phyloP scores from a whole-genome alignment of 768 basidiomycete genomes.

The Leccinum ochraceum region DNA sequence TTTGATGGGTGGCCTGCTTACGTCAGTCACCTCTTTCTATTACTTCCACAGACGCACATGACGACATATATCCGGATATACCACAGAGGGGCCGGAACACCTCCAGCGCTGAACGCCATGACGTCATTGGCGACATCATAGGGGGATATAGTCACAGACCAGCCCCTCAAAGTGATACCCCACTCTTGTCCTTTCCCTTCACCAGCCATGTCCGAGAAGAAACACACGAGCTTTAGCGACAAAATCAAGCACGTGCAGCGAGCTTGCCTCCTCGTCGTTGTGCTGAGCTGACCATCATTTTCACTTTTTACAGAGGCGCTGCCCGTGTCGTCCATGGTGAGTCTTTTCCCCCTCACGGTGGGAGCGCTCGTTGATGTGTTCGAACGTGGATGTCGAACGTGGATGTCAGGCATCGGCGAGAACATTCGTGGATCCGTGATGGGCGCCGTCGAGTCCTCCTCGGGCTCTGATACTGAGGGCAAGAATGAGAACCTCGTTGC shows the following conservation, averaged over 20 bases:
- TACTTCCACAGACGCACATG: conserved; percentile 17
- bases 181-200: background rate
- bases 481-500: conserved; percentile 38
- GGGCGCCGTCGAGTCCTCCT: conserved; percentile 39
- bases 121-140: conserved; percentile 17
- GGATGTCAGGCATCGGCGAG: conserved; percentile 43
- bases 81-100: conserved; percentile 5
- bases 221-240: conserved; percentile 6
- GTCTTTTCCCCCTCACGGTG: background rate
- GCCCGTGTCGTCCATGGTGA: conserved; percentile 39
- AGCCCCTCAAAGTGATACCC: background rate
- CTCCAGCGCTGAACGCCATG: conserved; percentile 8
- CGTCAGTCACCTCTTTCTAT: background rate
- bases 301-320: conserved; percentile 32
- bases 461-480: conserved; percentile 22
- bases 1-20: background rate
- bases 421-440: conserved; percentile 45
- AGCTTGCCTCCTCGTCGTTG: background rate
- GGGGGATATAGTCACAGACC: background rate
- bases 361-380: conserved; percentile 3
- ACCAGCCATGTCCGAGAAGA: conserved; percentile 3
- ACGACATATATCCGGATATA: conserved; percentile 15
- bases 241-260: conserved; percentile 15
- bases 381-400: background rate
- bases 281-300: background rate